Evolutionary conservation across 2,329 filamentous ascomycete genomes (phyloP).

Genomic region (Fusarium scirpi): DNA sequence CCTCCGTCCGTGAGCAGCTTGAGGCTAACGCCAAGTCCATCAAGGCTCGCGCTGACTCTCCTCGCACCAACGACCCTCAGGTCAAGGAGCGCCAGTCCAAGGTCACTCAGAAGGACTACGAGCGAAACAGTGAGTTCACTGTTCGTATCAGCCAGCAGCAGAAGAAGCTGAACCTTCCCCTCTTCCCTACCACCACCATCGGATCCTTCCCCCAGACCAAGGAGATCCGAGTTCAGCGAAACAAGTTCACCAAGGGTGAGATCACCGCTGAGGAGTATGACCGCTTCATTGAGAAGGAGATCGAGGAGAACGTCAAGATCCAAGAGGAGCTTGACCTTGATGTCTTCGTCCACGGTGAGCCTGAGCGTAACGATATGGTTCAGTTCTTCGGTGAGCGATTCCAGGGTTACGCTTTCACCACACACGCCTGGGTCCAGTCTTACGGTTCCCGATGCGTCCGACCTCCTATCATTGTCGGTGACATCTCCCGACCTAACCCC

Average conservation of each 20-base stretch:
- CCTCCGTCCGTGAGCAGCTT: conserved; percentile 85
- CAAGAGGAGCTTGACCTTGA: conserved; percentile 98
- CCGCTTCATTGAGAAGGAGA: conserved; percentile 99
- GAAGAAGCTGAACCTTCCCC: conserved; percentile 90
- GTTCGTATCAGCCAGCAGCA: conserved; percentile 88
- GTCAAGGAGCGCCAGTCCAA: conserved; percentile 97
- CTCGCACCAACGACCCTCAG: conserved; percentile 94
- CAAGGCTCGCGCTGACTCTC: conserved; percentile 89
- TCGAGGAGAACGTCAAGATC: conserved; percentile 92
- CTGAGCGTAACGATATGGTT: conserved; percentile 99
- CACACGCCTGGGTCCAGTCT: conserved; percentile 97
- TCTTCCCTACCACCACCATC: conserved; percentile 99
- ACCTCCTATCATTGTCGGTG: conserved; percentile 97
- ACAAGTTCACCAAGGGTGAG: conserved; percentile 99
- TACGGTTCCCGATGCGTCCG: conserved; percentile 99
- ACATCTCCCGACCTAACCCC: conserved; percentile 94
- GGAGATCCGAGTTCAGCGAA: conserved; percentile 95
- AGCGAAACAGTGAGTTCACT: conserved; percentile 92
- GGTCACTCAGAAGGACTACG: conserved; percentile 86
- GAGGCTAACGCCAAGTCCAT: conserved; percentile 97
- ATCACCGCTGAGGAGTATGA: conserved; percentile 94
- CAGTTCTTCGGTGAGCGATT: conserved; percentile 99
- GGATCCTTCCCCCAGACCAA: conserved; percentile 99
- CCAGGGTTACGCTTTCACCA: conserved; percentile 98
- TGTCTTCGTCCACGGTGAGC: conserved; percentile 98